Evolutionary conservation across 495 filamentous ascomycete species (phyloP), one percentile per base, ranked within the genome.

Genomic region (Elaphomyces granulatus): DNA sequence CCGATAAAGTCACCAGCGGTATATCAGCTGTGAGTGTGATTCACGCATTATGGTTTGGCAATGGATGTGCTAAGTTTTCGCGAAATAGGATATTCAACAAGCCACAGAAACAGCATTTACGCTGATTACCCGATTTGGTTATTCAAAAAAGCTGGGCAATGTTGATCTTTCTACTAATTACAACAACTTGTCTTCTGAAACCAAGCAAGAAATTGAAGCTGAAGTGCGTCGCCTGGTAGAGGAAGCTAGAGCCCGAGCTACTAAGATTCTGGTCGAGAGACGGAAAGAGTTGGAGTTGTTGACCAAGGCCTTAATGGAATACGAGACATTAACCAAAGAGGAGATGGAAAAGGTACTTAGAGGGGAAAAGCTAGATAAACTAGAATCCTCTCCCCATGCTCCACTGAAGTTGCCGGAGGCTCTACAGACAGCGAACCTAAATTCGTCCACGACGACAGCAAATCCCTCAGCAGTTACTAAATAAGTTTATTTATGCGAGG

Each of bases 161-260:
- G 80, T 95, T 41, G 87, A 95, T 50, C 75, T 95, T 20, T 63
- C 71, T 2, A 74, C 70, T 47, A 79, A 81, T 45, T 92, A 92
- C 60, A 64, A 83, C n/a, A 60, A 67, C 15, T 68, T 96, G 15
- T 93, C 86, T 26, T 74, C 80, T 3, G 78, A 84, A 48, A 95
- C 90, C 0, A 86, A 83, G 50, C 69, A 77, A 43, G 64, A 78
- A 47, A 87, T 98, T 37, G 90, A 96, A 53, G 54, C 58, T 8
- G 90, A 96, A 66, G 85, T 94, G 16, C 81, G 83, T 36, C 72
- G 77, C 8, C 66, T 93, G 14, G 72, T 96, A 8, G 83, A 94
- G 45, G 87, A 92, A 45, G 80, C 77, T 15, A 75, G 80, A 21
- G 62, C 64, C n/a, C 79, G 84, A 8, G 86, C 86, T 1, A 71